Conservation (phyloP, 1,284 basidiomycete genomes). For the Cryptococcus neoformans region DNA sequence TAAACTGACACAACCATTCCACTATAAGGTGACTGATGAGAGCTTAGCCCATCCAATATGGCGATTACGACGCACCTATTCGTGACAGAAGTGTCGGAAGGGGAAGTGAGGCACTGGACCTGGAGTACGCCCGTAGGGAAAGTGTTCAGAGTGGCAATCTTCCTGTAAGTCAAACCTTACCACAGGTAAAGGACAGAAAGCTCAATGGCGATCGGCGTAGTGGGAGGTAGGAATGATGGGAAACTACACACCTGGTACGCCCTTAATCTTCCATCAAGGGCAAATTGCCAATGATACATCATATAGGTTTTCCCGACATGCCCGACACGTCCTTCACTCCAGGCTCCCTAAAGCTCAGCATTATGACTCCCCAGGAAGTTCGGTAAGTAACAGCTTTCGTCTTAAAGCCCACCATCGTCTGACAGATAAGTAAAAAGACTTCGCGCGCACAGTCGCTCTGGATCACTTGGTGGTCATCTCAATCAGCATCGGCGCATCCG, state of each 20-base stretch:
- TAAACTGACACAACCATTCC: no score
- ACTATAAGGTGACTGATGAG: no score
- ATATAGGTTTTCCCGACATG: slow-evolving; percentile 9
- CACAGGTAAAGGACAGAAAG: no score
- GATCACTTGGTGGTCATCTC: slow-evolving; percentile 1
- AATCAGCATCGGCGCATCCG: slow-evolving; percentile 1
- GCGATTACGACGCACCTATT: slow-evolving; percentile 10
- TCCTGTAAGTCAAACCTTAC: slow-evolving; percentile 10
- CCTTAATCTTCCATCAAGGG: not conserved
- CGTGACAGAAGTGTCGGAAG: slow-evolving; percentile 4
- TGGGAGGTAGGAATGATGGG: slow-evolving; percentile 10
- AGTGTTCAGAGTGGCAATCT: slow-evolving; percentile 16
- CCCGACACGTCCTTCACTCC: slow-evolving; percentile 20
- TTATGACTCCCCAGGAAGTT: slow-evolving; percentile 37
- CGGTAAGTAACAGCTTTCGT: slow-evolving; percentile 13
- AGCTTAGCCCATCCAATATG: not conserved
- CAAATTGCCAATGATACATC: not conserved
- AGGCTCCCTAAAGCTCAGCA: slow-evolving; percentile 21
- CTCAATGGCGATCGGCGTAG: not conserved
- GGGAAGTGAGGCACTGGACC: slow-evolving; percentile 8
- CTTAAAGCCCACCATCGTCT: no score
- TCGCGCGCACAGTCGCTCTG: slow-evolving; percentile 6
- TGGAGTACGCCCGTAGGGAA: slow-evolving; percentile 15
- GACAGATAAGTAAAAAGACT: not conserved
- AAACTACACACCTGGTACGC: slow-evolving; percentile 9